These are phyloP conservation scores for Escovopsis weberi DNA, from an alignment of 2,329 filamentous ascomycete species.

Conservation along the genomic window DNA sequence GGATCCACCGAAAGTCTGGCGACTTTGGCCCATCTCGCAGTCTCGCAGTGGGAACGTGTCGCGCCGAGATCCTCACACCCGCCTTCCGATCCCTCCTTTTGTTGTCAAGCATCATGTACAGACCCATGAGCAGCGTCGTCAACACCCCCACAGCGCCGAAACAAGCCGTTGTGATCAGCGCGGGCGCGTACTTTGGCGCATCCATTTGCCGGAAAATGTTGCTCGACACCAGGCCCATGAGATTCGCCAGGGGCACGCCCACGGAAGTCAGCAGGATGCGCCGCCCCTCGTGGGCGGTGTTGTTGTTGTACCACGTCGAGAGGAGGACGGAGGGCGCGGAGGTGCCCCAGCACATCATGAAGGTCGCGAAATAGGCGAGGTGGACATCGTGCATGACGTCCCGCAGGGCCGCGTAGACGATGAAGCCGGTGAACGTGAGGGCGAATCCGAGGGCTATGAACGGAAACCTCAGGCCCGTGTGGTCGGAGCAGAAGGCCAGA, in stretches of 20 bases:
- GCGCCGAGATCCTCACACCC: constrained; percentile 30
- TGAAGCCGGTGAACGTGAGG: constrained; percentile 63
- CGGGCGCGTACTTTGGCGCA: constrained; percentile 51
- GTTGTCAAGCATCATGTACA: constrained; percentile 45
- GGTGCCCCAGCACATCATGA: constrained; percentile 75
- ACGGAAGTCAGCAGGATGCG: constrained; percentile 57
- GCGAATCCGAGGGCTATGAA: constrained; percentile 62
- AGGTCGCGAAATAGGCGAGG: constrained; percentile 60
- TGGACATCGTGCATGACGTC: constrained; percentile 44
- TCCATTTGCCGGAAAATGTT: constrained; percentile 55
- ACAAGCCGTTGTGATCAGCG: constrained; percentile 47
- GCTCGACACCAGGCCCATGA: constrained; percentile 57
- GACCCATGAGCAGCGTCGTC: constrained; percentile 38
- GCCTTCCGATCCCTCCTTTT: constrained; percentile 36
- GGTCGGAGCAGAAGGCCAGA: constrained; percentile 57
- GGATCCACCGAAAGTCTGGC: constrained; percentile 37
- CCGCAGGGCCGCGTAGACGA: constrained; percentile 60
- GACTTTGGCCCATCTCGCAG: constrained; percentile 33
- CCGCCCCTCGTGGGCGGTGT: constrained; percentile 61
- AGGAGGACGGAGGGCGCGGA: constrained; percentile 59
- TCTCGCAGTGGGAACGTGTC: constrained; percentile 34
- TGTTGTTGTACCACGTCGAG: constrained; percentile 62
- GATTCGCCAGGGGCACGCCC: constrained; percentile 59
- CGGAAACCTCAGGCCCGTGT: constrained; percentile 50
- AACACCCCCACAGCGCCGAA: constrained; percentile 48